A percentile compares a stretch with the other conserved stretches of the same genome.
Conservation (phyloP, 495 filamentous ascomycete species). For the Penicillium paxilli region DNA sequence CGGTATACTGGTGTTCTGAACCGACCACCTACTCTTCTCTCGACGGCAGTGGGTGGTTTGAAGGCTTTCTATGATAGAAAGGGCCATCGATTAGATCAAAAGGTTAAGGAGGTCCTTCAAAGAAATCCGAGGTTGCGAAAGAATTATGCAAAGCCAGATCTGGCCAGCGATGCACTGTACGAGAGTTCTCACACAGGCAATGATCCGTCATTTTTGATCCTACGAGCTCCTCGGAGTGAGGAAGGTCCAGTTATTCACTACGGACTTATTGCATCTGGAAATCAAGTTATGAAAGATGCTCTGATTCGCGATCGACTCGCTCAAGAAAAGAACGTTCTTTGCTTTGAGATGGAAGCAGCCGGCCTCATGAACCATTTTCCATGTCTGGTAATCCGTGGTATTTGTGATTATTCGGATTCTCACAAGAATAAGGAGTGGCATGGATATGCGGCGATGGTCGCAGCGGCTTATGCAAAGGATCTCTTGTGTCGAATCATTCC, state of each 20-base stretch:
- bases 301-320: constrained; percentile 3
- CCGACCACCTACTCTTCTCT: constrained; percentile 17
- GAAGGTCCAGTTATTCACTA: constrained; percentile 14
- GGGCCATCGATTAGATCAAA: constrained; percentile 16
- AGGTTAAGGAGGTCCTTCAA: neutral
- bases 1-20: constrained; percentile 12
- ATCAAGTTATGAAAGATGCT: constrained; percentile 14
- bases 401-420: constrained; percentile 38
- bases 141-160: neutral
- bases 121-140: constrained; percentile 2
- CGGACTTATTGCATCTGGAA: constrained; percentile 16
- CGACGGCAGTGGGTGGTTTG: constrained; percentile 17
- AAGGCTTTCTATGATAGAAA: constrained; percentile 1
- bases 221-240: neutral
- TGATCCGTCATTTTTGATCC: neutral
- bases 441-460: constrained; percentile 29
- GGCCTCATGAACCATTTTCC: constrained; percentile 33
- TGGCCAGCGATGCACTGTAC: neutral
- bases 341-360: constrained; percentile 44
- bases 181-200: neutral
- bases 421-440: constrained; percentile 40
- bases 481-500: constrained; percentile 9
- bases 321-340: constrained; percentile 1
- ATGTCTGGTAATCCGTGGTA: constrained; percentile 33
- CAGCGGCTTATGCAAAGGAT: constrained; percentile 30